A percentile compares a stretch with the other conserved stretches of the same genome.
Evolutionary conservation across 371 early-diverging fungal species (phyloP).

Genomic region (Smittium mucronatum): DNA sequence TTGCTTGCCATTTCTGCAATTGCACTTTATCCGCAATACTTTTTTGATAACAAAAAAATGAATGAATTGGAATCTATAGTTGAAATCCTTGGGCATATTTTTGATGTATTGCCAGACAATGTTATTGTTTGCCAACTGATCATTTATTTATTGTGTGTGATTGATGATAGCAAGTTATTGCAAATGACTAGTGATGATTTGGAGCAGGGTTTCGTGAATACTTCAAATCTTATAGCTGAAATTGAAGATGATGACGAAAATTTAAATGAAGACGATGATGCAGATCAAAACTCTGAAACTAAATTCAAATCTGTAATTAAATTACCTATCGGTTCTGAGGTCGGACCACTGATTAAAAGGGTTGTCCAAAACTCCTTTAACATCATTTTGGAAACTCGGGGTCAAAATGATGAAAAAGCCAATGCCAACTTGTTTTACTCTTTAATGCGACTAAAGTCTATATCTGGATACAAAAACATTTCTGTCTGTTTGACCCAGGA

Average conservation of each 20-base stretch:
- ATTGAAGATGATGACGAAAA: not conserved
- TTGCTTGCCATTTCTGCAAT: not conserved
- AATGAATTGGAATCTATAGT: not conserved
- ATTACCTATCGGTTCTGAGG: not conserved
- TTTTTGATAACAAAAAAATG: not conserved
- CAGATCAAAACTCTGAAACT: not conserved
- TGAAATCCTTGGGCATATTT: not conserved
- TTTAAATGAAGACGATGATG: not conserved
- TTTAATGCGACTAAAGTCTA: not conserved
- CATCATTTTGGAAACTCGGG: not conserved
- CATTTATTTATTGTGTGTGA: not conserved
- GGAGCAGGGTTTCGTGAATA: not conserved
- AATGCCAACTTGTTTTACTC: not conserved
- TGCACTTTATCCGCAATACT: not conserved
- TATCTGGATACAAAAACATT: not conserved
- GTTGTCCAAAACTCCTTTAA: not conserved
- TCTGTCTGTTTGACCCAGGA: not conserved
- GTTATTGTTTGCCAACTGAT: not conserved
- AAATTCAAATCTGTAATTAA: not conserved
- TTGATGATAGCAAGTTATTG: slow-evolving; percentile 6
- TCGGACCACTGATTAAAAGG: not conserved
- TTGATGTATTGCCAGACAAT: not conserved
- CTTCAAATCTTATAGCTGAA: not conserved
- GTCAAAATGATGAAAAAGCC: not conserved
- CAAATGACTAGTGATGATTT: not conserved